Evolutionary conservation across 306 rosid genomes (phyloP).

Genomic region (Cyclanthera cordifolia): DNA sequence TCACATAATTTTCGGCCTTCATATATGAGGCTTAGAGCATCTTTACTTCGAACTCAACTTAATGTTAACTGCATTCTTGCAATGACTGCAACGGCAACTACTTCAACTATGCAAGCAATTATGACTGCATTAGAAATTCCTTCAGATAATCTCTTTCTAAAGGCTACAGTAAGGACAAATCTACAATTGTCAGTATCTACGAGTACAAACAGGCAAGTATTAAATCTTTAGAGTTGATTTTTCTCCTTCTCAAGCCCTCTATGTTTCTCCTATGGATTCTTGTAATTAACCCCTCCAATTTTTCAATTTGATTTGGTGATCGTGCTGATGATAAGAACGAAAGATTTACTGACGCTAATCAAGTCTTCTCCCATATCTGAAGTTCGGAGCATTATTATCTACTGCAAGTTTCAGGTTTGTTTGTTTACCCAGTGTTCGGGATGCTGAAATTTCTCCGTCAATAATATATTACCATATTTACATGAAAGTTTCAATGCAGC

Average conservation of each 20-base stretch:
- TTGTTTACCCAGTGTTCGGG: conserved; percentile 12
- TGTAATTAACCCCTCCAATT: conserved; percentile 14
- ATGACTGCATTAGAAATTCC: conserved; percentile 83
- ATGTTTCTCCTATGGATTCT: conserved; percentile 3
- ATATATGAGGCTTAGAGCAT: conserved; percentile 84
- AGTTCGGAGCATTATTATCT: conserved; percentile 70
- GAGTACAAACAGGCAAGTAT: conserved; percentile 61
- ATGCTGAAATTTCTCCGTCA: conserved; percentile 5
- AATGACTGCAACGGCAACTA: conserved; percentile 92
- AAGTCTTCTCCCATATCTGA: conserved; percentile 63
- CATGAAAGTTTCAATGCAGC: background rate
- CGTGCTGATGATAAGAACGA: conserved; percentile 40
- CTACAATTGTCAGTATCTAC: conserved; percentile 55
- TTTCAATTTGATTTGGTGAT: conserved; percentile 10
- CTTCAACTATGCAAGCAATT: conserved; percentile 58
- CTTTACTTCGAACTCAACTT: conserved; percentile 51
- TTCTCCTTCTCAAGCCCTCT: conserved; percentile 4
- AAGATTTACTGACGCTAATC: conserved; percentile 60
- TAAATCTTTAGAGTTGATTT: conserved; percentile 10
- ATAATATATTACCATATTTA: background rate
- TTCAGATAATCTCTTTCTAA: conserved; percentile 49
- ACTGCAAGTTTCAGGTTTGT: conserved; percentile 91
- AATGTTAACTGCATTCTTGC: conserved; percentile 68
- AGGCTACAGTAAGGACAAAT: conserved; percentile 52
- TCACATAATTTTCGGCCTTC: conserved; percentile 94